Evolutionary conservation across 2,329 filamentous ascomycete species (phyloP), one percentile per base, ranked within the genome.

Genomic region (Ophiostoma quercus): DNA sequence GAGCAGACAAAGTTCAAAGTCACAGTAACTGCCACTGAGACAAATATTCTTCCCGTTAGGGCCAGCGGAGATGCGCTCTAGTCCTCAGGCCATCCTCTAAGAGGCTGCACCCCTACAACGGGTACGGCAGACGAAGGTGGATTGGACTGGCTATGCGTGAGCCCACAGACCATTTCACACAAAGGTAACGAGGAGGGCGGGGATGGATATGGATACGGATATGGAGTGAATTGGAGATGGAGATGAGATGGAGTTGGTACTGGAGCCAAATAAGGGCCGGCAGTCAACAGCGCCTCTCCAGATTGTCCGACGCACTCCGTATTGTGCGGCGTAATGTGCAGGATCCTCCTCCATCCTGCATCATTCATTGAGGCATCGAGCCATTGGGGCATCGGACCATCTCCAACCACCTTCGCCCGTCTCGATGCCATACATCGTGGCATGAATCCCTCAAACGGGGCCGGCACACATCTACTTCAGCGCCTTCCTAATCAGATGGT

Each of bases 261-360:
- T 34, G 57, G 51, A 57, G 57, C 57, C 57, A 62, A 62, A 62
- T 62, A 62, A 32, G 57, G 57, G 51, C 51, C 51, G 51, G 51
- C 51, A 57, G 51, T 57, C 51, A 25, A 57, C 16, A 57, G 14
- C 22, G 51, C 51, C 51, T 57, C 51, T 57, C 51, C 51, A 57
- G 51, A 57, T 57, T 57, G 22, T 12, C 51, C 51, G 51, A 25
- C 22, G n/a, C 16, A 25, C 43, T 47, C 43, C 43, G 43, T 47
- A 47, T n/a, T 47, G 43, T 47, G 43, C 43, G 43, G 43, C 43
- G 43, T 47, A 47, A n/a, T 47, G 51, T 57, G 22, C 22, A 12
- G 22, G 51, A 22, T 25, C 51, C 51, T 57, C 9, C 9, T 14
- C 47, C 47, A 7, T 8, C 19, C 5, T 51, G 16, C 47, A 51